A percentile compares a stretch with the other conserved stretches of the same genome.
Conservation (phyloP, 1,284 basidiomycete species). For the Ganoderma sp. region DNA sequence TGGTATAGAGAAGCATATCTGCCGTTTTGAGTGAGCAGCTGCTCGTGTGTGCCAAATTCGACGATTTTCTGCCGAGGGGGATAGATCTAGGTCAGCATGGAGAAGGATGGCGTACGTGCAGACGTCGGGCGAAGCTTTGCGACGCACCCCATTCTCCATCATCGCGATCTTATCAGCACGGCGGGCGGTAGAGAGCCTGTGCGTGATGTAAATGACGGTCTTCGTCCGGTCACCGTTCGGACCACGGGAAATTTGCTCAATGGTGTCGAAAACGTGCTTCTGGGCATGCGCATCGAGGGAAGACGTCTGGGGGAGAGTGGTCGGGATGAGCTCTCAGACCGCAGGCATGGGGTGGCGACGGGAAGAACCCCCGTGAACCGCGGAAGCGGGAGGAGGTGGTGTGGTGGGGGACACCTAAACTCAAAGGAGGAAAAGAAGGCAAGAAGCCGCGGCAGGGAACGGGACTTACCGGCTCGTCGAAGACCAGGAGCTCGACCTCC, state of each 20-base stretch:
- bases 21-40: conserved; percentile 66
- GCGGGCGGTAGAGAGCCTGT: conserved; percentile 79
- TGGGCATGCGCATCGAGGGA: conserved; percentile 83
- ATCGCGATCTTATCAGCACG: conserved; percentile 85
- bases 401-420: background rate
- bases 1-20: conserved; percentile 73
- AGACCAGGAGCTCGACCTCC: conserved; percentile 77
- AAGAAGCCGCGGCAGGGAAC: conserved; percentile 3
- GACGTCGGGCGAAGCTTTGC: conserved; percentile 2
- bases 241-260: conserved; percentile 63
- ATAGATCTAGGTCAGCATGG: conserved; percentile 30
- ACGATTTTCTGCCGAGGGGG: conserved; percentile 61
- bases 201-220: conserved; percentile 85
- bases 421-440: conserved; percentile 1
- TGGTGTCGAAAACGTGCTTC: conserved; percentile 76
- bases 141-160: conserved; percentile 79
- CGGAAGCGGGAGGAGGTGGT: background rate
- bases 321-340: conserved; percentile 6
- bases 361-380: background rate
- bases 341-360: background rate
- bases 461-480: conserved; percentile 76
- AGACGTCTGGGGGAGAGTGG: conserved; percentile 58
- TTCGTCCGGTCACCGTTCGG: conserved; percentile 61
- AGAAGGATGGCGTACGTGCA: conserved; percentile 15
- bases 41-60: conserved; percentile 81